These are phyloP conservation scores for Coniochaeta ligniaria DNA, from an alignment of 2,329 filamentous ascomycete species.

Conservation along the genomic window DNA sequence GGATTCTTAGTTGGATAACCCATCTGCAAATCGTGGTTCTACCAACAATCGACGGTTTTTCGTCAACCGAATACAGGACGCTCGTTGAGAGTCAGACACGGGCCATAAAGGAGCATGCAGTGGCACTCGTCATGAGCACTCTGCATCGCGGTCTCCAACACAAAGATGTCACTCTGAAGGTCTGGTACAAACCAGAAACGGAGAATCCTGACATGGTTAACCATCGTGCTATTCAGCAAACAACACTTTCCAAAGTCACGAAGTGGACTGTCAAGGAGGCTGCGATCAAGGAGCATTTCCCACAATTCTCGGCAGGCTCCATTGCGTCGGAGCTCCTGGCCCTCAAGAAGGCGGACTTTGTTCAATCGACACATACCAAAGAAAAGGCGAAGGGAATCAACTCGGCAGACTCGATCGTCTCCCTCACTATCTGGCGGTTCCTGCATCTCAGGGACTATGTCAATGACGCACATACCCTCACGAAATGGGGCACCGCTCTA, in stretches of 20 bases:
- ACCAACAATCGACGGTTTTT: slow-evolving; percentile 79
- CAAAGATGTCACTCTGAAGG: slow-evolving; percentile 68
- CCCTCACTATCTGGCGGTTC: slow-evolving; percentile 80
- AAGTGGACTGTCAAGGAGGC: slow-evolving; percentile 69
- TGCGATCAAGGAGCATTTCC: slow-evolving; percentile 40
- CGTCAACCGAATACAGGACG: slow-evolving; percentile 71
- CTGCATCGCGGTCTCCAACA: slow-evolving; percentile 79
- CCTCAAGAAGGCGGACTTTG: slow-evolving; percentile 63
- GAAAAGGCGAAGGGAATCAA: slow-evolving; percentile 56
- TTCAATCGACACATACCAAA: slow-evolving; percentile 57
- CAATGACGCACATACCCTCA: slow-evolving; percentile 70
- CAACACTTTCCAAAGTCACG: slow-evolving; percentile 22
- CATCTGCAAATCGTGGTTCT: slow-evolving; percentile 70
- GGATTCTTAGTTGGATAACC: slow-evolving; percentile 75
- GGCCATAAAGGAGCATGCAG: slow-evolving; percentile 66
- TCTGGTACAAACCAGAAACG: slow-evolving; percentile 57
- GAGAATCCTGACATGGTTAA: slow-evolving; percentile 48
- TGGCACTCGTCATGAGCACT: slow-evolving; percentile 71
- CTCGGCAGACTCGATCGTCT: slow-evolving; percentile 56
- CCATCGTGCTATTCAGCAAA: slow-evolving; percentile 38
- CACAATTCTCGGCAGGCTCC: slow-evolving; percentile 34
- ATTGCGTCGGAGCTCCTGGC: slow-evolving; percentile 57
- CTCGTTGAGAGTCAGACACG: slow-evolving; percentile 70
- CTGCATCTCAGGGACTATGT: slow-evolving; percentile 84
- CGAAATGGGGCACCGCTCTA: slow-evolving; percentile 75